Evolutionary conservation across 495 filamentous ascomycete species (phyloP), one percentile per base, ranked within the genome.

Genomic region (Terfezia boudieri): DNA sequence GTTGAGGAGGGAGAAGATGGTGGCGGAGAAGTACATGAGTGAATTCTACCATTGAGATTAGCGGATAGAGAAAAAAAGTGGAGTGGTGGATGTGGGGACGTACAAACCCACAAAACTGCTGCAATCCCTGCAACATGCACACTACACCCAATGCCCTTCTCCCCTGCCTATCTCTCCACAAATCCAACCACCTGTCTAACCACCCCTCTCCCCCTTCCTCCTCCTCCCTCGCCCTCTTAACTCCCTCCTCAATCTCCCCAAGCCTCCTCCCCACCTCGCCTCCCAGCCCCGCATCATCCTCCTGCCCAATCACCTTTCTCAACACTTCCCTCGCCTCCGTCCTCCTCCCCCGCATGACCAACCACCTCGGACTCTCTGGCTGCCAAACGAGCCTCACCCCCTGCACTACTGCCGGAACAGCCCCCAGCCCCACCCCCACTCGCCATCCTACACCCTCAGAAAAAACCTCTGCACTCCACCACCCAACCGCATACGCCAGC

Each of bases 21-120:
- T 93, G 4, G 86, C 84, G 8, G 85, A 88, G 66, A 88, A 94
- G 65, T 95, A 95, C 88, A 95, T 95, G 11, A 94, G 73, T 50
- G 81, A 82, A 68, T 93, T 94, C 77, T 81, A 60, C 17, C 26
- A 7, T 32, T 10, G n/a, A 46, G 0, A 20, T 46, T 46, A 46
- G 26, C 4, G 26, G 7, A 7, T 4, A 32, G 7, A 32, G 7
- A 32, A 32, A 32, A 7, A 32, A 46, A 14, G 14, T 5, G 17
- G 41, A 46, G 41, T 9, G 17, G 14, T 8, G 41, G 41, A 46
- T 14, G 41, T 46, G 41, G 41, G 38, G 8, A 46, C 41, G 41
- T 46, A 46, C 41, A 66, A 94, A 95, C 8, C 88, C 88, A 58
- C 82, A 90, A 14, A 92, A 73, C 60, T 95, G 88, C 65, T 94